These are phyloP conservation scores for Trichophyton benhamiae DNA, from an alignment of 2,329 filamentous ascomycete genomes.

Conservation along the genomic window DNA sequence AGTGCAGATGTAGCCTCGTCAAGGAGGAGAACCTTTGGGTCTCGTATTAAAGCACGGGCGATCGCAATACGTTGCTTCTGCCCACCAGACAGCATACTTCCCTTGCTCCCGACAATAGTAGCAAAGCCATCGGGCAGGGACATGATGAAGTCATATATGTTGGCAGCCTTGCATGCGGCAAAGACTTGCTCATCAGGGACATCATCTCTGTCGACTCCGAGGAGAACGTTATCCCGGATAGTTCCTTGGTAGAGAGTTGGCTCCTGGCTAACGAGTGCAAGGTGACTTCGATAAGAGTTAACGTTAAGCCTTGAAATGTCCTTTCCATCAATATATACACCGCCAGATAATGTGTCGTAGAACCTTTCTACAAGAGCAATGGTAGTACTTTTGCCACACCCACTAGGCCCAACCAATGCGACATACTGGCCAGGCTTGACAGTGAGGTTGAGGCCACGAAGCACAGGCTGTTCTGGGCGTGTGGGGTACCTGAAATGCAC, in stretches of 20 bases:
- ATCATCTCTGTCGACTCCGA: conserved; percentile 56
- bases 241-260: conserved; percentile 90
- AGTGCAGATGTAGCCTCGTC: conserved; percentile 58
- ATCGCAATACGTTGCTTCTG: conserved; percentile 95
- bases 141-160: conserved; percentile 80
- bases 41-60: conserved; percentile 76
- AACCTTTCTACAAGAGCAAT: conserved; percentile 88
- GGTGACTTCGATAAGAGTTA: conserved; percentile 69
- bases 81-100: conserved; percentile 70
- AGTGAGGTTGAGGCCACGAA: conserved; percentile 60
- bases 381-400: conserved; percentile 88
- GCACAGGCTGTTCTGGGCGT: conserved; percentile 78
- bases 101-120: conserved; percentile 78
- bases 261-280: conserved; percentile 87
- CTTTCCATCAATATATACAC: conserved; percentile 67
- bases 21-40: conserved; percentile 74
- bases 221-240: conserved; percentile 77
- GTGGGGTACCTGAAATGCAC: conserved; percentile 94
- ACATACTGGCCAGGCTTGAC: conserved; percentile 38
- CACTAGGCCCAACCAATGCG: conserved; percentile 84
- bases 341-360: conserved; percentile 75
- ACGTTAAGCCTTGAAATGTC: conserved; percentile 73
- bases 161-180: conserved; percentile 74
- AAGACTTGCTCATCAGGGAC: conserved; percentile 61
- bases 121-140: conserved; percentile 76